Conservation (phyloP, 2,329 filamentous ascomycete genomes). For the Raffaelea ambrosiae region DNA sequence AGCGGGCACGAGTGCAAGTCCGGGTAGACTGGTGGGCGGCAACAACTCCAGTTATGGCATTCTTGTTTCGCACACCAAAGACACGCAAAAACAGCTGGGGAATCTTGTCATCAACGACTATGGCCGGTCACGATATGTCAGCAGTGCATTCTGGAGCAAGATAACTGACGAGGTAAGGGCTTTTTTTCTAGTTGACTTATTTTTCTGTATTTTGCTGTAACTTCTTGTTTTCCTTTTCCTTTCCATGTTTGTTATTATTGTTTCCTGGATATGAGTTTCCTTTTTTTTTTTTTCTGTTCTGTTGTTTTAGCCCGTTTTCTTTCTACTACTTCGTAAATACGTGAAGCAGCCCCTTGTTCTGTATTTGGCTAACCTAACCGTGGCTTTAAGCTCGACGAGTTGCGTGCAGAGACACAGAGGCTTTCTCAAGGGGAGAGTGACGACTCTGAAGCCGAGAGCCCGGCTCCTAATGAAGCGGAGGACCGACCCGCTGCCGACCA, state of each 20-base stretch:
- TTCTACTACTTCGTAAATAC: too few relatives aligned
- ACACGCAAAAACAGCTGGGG: constrained; percentile 49
- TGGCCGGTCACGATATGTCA: constrained; percentile 63
- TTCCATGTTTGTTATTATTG: too few relatives aligned
- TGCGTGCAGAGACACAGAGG: constrained; percentile 40
- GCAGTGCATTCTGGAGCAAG: constrained; percentile 68
- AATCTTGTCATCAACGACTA: constrained; percentile 62
- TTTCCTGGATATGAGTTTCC: too few relatives aligned
- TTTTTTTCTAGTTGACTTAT: too few relatives aligned
- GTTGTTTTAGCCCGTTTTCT: too few relatives aligned
- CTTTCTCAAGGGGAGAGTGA: constrained; percentile 48
- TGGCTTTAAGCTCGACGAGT: constrained; percentile 27
- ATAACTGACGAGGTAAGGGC: constrained; percentile 59
- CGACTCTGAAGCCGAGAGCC: constrained; percentile 50
- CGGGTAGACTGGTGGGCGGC: constrained; percentile 12
- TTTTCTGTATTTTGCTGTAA: constrained; percentile 13
- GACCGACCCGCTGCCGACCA: constrained; percentile 39
- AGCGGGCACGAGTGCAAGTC: constrained; percentile 4
- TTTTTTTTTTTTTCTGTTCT: background rate
- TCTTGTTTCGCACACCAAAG: constrained; percentile 17
- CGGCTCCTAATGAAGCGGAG: constrained; percentile 33
- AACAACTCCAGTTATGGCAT: constrained; percentile 12
- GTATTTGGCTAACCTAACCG: background rate
- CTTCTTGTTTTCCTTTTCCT: background rate
- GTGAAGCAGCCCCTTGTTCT: too few relatives aligned